Base-by-base conservation (phyloP, 225 moss, liverwort and hornwort species). In the Pseudisothecium myosuroides region DNA sequence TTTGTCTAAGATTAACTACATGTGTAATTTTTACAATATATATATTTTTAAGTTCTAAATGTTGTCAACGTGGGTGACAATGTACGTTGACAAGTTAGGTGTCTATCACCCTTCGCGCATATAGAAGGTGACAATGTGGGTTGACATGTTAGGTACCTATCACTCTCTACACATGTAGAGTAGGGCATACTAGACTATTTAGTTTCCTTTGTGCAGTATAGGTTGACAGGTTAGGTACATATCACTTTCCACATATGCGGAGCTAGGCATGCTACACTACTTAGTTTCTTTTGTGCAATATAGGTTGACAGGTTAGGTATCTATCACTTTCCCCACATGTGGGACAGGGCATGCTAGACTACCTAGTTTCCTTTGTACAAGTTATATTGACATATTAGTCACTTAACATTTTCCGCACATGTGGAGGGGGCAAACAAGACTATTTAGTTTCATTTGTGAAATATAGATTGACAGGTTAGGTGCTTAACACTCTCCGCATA, bases 51-150 rank as follows among this genome's bases (percentile, higher is more conserved):
- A 74, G 18, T 17, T 74, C 11, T 18, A 72, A 43, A 17, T 52
- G 52, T 52, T 52, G 52, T 2, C 0, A 0, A 31, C n/a, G n/a
- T n/a, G 0, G 29, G 4, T 29, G 13, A 17, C 2, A 3, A 73
- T 73, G 7, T 49, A 75, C 12, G 7, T 10, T 49, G 19, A 26
- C 12, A 75, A 32, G 12, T 19, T 75, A 49, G 32, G 4, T 75
- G 7, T 7, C 31, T 1, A 49, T 43, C 10, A 27, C 3, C 43
- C 2, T 27, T 3, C 1, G 6, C 1, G 10, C 3, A 28, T 72
- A 16, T 0, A 1, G 1, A 41, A 5, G 41, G 15, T 27, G 14
- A 4, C 4, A 37, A 0, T 20, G 11, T 21, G 37, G 66, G 10
- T 19, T 19, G 34, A 39, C 1, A 39, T 0, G 24, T 24, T 39